A percentile compares a stretch with the other conserved stretches of the same genome.
These are phyloP conservation scores for Nicotiana undulata DNA, from an alignment of 257 asterid species.

Conservation along the genomic window DNA sequence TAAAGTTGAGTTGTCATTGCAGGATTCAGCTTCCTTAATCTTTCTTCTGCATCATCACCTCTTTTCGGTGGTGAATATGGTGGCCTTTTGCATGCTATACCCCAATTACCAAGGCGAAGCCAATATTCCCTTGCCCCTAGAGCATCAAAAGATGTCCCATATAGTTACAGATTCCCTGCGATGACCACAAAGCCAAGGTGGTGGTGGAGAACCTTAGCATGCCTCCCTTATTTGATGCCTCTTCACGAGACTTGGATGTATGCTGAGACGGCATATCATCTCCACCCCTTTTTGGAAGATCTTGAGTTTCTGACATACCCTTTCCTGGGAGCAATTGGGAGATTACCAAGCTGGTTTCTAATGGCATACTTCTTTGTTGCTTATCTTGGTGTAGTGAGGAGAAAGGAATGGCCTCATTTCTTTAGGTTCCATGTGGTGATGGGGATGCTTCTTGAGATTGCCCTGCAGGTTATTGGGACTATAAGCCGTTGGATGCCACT, in stretches of 20 bases:
- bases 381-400: constrained; percentile 79
- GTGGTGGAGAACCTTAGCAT: constrained; percentile 91
- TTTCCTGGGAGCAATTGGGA: constrained; percentile 54
- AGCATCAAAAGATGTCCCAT: constrained; percentile 65
- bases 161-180: constrained; percentile 55
- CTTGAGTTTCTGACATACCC: constrained; percentile 66
- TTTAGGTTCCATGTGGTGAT: constrained; percentile 82
- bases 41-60: constrained; percentile 51
- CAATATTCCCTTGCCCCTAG: constrained; percentile 24
- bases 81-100: constrained; percentile 29
- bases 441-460: constrained; percentile 91
- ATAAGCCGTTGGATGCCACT: constrained; percentile 88
- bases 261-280: constrained; percentile 73
- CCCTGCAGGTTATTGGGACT: constrained; percentile 72
- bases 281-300: constrained; percentile 66
- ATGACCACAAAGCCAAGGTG: constrained; percentile 77
- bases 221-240: constrained; percentile 88
- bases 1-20: constrained; percentile 12
- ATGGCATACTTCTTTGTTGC: constrained; percentile 83
- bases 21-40: constrained; percentile 28
- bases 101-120: constrained; percentile 29
- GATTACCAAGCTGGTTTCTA: constrained; percentile 75
- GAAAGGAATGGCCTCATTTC: constrained; percentile 95
- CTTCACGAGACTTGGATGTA: constrained; percentile 94
- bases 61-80: constrained; percentile 48